These are phyloP conservation scores for Amylocystis lapponica DNA, from an alignment of 768 basidiomycete genomes.

Conservation along the genomic window DNA sequence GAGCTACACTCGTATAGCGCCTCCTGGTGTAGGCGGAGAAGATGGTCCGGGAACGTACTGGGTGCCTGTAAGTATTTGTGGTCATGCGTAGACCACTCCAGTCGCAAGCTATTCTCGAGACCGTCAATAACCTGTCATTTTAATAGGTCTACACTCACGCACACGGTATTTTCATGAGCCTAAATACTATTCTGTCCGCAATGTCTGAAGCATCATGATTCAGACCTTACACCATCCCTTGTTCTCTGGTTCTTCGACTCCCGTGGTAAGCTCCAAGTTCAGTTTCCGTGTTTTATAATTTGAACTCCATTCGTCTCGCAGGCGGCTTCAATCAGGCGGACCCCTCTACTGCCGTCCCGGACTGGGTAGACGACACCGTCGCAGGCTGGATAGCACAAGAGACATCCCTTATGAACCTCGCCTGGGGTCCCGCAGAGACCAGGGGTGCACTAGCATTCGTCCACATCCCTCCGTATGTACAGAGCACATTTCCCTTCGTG, in stretches of 20 bases:
- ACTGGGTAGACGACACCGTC: conserved; percentile 66
- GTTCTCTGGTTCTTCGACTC: conserved; percentile 81
- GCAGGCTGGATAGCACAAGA: conserved; percentile 56
- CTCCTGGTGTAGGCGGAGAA: conserved; percentile 54
- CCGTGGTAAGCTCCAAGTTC: conserved; percentile 36
- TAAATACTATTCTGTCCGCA: background rate
- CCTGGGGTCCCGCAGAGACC: conserved; percentile 49
- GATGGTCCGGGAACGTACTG: conserved; percentile 70
- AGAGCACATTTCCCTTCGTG: background rate
- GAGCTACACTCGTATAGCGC: conserved; percentile 60
- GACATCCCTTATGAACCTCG: conserved; percentile 44
- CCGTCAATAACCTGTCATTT: no score
- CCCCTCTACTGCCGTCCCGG: conserved; percentile 42
- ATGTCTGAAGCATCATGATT: background rate
- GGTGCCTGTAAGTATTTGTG: conserved; percentile 51
- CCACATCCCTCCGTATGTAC: conserved; percentile 65
- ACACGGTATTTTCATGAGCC: conserved; percentile 7
- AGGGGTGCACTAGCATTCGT: conserved; percentile 64
- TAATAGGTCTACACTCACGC: conserved; percentile 6
- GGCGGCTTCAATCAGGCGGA: conserved; percentile 47
- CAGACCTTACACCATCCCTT: conserved; percentile 45
- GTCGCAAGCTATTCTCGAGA: no score
- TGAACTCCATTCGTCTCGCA: conserved; percentile 5
- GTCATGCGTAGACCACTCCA: no score
- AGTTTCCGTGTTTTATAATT: background rate